Percentiles rank a stretch among this genome's conserved stretches.
Conservation (phyloP, 805 yeast species). For the Metschnikowia picachoensis region DNA sequence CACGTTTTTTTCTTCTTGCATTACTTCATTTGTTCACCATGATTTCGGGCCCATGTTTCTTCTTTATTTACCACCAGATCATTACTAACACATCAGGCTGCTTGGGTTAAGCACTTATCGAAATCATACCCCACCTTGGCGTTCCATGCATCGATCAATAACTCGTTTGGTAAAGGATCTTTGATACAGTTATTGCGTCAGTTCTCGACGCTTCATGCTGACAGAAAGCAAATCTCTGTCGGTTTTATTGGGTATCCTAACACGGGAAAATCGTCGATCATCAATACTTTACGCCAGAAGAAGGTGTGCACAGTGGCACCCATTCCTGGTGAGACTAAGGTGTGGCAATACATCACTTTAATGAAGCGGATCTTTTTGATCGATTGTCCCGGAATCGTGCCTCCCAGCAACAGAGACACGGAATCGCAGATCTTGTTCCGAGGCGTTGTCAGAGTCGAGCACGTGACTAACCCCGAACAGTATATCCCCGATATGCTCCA, state of each 20-base stretch:
- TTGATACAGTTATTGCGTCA: conserved; percentile 90
- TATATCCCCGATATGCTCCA: conserved; percentile 82
- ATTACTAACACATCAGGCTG: conserved; percentile 61
- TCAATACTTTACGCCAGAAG: conserved; percentile 88
- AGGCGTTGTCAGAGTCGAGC: conserved; percentile 99
- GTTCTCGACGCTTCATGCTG: conserved; percentile 84
- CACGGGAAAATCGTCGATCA: conserved; percentile 95
- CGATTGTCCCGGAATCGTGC: conserved; percentile 99
- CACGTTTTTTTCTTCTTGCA: not conserved
- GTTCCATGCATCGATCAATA: conserved; percentile 95
- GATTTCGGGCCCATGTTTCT: not conserved
- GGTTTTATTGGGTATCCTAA: conserved; percentile 98
- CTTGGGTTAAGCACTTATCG: conserved; percentile 95
- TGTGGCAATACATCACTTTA: conserved; percentile 96
- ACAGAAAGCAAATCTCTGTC: conserved; percentile 92
- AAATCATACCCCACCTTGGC: conserved; percentile 93
- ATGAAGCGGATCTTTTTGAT: conserved; percentile 94
- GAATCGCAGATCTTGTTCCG: conserved; percentile 90
- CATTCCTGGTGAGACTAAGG: conserved; percentile 98
- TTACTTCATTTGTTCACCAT: not conserved
- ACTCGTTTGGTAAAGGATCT: conserved; percentile 97
- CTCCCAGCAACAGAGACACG: conserved; percentile 85
- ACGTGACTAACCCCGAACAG: conserved; percentile 92
- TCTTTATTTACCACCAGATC: not conserved
- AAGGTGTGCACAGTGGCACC: conserved; percentile 98